These are phyloP conservation scores for Colletotrichum cordylinicola DNA, from an alignment of 2,329 filamentous ascomycete genomes.

Conservation along the genomic window DNA sequence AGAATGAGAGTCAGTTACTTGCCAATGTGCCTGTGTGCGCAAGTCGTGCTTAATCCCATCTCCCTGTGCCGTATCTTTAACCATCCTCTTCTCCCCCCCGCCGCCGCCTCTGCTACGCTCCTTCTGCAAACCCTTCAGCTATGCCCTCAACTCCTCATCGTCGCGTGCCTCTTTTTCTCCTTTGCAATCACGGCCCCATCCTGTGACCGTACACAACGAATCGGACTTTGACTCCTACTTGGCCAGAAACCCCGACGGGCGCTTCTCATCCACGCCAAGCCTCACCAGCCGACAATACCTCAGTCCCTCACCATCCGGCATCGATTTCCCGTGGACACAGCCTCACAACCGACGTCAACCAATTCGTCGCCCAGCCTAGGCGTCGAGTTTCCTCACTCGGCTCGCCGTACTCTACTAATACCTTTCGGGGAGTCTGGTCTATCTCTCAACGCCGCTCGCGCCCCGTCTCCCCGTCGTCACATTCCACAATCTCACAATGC, in stretches of 20 bases:
- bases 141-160: background rate
- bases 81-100: background rate
- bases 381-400: background rate
- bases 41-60: background rate
- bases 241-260: background rate
- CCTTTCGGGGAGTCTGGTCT: background rate
- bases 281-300: background rate
- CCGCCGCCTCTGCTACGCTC: background rate
- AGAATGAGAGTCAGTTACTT: conserved; percentile 10
- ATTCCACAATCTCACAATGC: conserved; percentile 55
- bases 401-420: background rate
- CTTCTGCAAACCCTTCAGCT: background rate
- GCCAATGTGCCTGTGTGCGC: background rate
- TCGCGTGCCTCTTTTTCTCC: background rate
- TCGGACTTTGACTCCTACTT: background rate
- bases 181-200: background rate
- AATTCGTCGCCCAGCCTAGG: background rate
- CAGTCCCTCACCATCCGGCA: background rate
- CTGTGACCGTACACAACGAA: background rate
- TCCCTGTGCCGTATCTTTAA: conserved; percentile 3
- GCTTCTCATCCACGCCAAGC: conserved; percentile 1
- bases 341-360: conserved; percentile 1
- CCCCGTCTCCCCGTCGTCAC: background rate
- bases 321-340: background rate
- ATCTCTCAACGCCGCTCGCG: background rate